Evolutionary conservation across 441 rosid genomes (phyloP), one percentile per base, ranked within the genome.

Genomic region (Euphorbia corollata): DNA sequence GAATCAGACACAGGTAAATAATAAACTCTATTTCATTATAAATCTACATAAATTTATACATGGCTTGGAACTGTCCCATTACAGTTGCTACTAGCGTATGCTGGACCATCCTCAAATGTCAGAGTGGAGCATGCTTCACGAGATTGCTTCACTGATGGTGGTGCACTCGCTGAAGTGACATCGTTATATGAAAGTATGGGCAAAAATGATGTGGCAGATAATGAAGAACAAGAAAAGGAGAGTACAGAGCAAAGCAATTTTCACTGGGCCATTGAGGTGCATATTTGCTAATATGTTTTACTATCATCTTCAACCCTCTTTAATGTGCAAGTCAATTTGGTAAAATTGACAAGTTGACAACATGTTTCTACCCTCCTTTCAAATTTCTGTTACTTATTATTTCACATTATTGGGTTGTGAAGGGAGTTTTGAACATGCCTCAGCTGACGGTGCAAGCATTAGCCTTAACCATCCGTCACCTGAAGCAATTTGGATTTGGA

Each of bases 401-500:
- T 48, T 65, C 32, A 27, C 32, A 27, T 27, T 77, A 59, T 64
- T 60, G 72, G 62, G 60, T 50, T 38, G 74, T 47, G 55, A 80
- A 93, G 97, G 87, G 78, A 75, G 73, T 91, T 53, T 83, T 78
- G 83, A 80, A 82, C 75, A 86, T 93, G 95, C 95, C 97, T 55
- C 80, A 83, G 83, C 81, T 90, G 85, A 88, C 89, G 67, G 81
- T 89, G 79, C 87, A 85, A 81, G 97, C 96, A 55, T 77, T 93
- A 69, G 92, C 95, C 68, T 83, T 91, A 77, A 80, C 82, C 2
- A 65, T 79, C 54, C 71, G 81, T 73, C 91, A 93, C 73, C 90
- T 93, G 74, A 91, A 78, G 69, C 88, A 87, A 76, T 93, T 91
- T 82, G 97, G 99, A 72, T 85, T 88, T 69, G 92, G 89, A 82